phyloP scores from a whole-genome alignment of 805 yeast genomes.

The Spathaspora hagerdaliae region DNA sequence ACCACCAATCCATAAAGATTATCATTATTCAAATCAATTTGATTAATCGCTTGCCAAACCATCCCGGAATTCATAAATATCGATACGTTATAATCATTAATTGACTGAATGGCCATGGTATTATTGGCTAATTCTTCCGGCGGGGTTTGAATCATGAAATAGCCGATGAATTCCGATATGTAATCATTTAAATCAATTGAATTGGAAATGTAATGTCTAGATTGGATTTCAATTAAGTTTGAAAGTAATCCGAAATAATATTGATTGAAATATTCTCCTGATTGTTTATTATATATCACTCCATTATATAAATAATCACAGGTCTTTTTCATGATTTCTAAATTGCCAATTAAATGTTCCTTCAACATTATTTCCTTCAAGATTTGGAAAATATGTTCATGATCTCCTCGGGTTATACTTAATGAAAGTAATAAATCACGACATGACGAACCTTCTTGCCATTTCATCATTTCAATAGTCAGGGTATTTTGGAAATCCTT shows the following conservation, averaged over 20 bases:
- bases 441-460: conserved; percentile 10
- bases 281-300: conserved; percentile 11
- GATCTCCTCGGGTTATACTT: conserved; percentile 31
- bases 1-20: conserved; percentile 29
- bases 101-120: conserved; percentile 5
- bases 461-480: conserved; percentile 5
- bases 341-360: conserved; percentile 25
- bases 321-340: conserved; percentile 25
- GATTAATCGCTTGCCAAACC: conserved; percentile 21
- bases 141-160: conserved; percentile 13
- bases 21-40: conserved; percentile 23
- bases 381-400: conserved; percentile 28
- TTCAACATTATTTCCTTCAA: conserved; percentile 32
- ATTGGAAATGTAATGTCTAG: conserved; percentile 16
- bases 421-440: conserved; percentile 29
- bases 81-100: conserved; percentile 11
- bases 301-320: conserved; percentile 27
- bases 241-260: conserved; percentile 30
- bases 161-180: conserved; percentile 26
- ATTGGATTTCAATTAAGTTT: conserved; percentile 32
- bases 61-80: conserved; percentile 26
- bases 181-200: conserved; percentile 22
- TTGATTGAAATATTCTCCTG: conserved; percentile 13
- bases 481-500: conserved; percentile 26
- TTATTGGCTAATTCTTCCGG: conserved; percentile 3